Conservation (phyloP, 176 grass and related monocot species). For the Carex parvula region DNA sequence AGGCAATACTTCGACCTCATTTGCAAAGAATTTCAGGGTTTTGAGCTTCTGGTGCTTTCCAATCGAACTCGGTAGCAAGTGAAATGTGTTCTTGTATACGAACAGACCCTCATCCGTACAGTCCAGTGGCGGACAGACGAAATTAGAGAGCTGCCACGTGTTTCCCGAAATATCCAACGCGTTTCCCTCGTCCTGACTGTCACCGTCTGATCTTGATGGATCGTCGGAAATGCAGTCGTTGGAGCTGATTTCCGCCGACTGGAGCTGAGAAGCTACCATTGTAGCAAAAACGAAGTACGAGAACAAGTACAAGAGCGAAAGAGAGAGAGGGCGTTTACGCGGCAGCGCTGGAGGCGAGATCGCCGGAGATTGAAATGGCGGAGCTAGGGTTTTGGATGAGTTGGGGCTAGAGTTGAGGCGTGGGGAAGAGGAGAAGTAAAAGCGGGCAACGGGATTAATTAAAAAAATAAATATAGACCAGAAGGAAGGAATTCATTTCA, state of each 20-base stretch:
- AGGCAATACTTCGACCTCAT: conserved; percentile 86
- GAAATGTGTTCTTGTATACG: conserved; percentile 73
- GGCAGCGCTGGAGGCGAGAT: not conserved
- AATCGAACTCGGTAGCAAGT: conserved; percentile 57
- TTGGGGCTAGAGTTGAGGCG: conserved; percentile 52
- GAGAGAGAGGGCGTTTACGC: conserved; percentile 20
- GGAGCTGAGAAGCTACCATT: conserved; percentile 27
- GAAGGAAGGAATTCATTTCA: too few relatives aligned
- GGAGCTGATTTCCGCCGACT: conserved; percentile 12
- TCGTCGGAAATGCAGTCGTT: conserved; percentile 22
- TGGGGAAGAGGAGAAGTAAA: not conserved
- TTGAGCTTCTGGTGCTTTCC: conserved; percentile 46
- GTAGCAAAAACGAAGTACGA: not conserved
- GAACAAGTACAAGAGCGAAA: not conserved
- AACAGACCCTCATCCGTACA: conserved; percentile 46
- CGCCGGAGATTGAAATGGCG: not conserved
- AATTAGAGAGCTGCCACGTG: conserved; percentile 67
- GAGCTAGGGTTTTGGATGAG: conserved; percentile 48
- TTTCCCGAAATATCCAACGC: conserved; percentile 63
- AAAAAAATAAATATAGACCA: not conserved
- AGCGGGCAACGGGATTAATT: not conserved
- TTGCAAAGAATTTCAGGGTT: conserved; percentile 87
- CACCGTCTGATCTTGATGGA: conserved; percentile 32
- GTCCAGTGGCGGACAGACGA: conserved; percentile 26
- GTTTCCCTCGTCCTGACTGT: not conserved